These are phyloP conservation scores for Tuber umbilicatum DNA, from an alignment of 495 filamentous ascomycete genomes.

Conservation along the genomic window DNA sequence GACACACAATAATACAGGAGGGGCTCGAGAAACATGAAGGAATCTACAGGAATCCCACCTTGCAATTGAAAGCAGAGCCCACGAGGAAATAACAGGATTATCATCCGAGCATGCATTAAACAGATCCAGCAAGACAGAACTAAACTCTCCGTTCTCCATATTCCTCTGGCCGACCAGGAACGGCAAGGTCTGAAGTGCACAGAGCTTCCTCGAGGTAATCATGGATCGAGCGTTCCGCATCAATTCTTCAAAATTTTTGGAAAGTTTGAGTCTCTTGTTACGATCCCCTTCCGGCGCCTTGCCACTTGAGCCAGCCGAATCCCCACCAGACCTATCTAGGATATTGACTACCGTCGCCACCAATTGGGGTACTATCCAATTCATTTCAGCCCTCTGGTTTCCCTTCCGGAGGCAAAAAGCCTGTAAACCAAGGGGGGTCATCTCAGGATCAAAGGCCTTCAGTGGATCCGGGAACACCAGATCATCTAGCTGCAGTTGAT, in stretches of 20 bases:
- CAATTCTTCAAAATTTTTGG: constrained; percentile 55
- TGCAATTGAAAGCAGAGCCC: constrained; percentile 51
- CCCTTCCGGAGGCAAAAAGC: constrained; percentile 44
- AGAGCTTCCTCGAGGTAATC: constrained; percentile 53
- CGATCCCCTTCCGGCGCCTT: constrained; percentile 28
- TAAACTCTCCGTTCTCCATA: constrained; percentile 45
- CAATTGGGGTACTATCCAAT: constrained; percentile 36
- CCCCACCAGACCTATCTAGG: constrained; percentile 33
- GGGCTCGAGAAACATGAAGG: background rate
- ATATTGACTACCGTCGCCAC: constrained; percentile 29
- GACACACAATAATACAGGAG: background rate
- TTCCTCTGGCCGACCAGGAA: constrained; percentile 54
- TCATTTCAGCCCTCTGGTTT: constrained; percentile 46
- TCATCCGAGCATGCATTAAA: constrained; percentile 52
- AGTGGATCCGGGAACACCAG: constrained; percentile 51
- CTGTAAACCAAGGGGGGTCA: constrained; percentile 47
- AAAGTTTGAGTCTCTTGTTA: constrained; percentile 58
- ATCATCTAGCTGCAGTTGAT: constrained; percentile 71
- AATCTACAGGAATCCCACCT: constrained; percentile 39
- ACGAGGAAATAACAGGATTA: constrained; percentile 51
- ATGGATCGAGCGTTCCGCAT: constrained; percentile 55
- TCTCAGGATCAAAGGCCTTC: constrained; percentile 41
- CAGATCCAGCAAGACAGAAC: constrained; percentile 48
- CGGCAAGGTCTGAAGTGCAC: constrained; percentile 69
- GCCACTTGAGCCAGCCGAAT: constrained; percentile 10